Base-by-base conservation (phyloP, 805 yeast genomes). In the Myxozyma geophila region DNA sequence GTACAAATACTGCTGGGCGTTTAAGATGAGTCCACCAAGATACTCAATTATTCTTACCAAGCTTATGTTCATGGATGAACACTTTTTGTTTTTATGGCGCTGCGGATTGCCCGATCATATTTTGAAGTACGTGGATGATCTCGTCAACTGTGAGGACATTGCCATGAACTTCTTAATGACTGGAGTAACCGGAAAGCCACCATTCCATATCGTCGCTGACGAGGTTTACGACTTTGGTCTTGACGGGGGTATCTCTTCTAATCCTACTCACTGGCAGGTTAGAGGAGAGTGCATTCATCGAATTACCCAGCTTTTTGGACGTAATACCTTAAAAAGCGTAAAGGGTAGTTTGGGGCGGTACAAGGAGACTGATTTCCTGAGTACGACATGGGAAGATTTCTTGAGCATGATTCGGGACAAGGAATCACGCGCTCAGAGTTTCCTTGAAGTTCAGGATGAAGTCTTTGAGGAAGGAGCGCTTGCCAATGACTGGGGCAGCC, bases 191-290 rank as follows among this genome's bases (percentile, higher is more conserved):
- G 55, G 44, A 6, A 39, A 54, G 21, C 51, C 67, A 19, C 67
- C 69, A 2, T 59, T 66, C 44, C 69, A 66, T 39, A 49, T 66
- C 19, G 33, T 57, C 19, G 59, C 68, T 12, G 63, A 61, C 10
- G 67, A 59, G 43, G 69, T 66, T 21, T 66, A 66, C 53, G 69
- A 66, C 51, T 66, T 66, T 40, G 69, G 69, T n/a, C 58, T 66
- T 35, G 69, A 64, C 37, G 41, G 62, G 43, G 69, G 69, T 36
- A 66, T 66, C 28, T 66, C 69, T n/a, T 53, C 61, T 1, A 63
- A 48, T 37, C 65, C 69, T 5, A 43, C 21, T 7, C 69, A 66
- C 39, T 66, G 64, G 59, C 23, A 28, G 21, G 56, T 60, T 15
- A 64, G 69, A 8, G 64, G 65, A 2, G 51, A 59, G 43, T 66